phyloP scores from a whole-genome alignment of 2,329 filamentous ascomycete species.

The Talaromyces sp. region DNA sequence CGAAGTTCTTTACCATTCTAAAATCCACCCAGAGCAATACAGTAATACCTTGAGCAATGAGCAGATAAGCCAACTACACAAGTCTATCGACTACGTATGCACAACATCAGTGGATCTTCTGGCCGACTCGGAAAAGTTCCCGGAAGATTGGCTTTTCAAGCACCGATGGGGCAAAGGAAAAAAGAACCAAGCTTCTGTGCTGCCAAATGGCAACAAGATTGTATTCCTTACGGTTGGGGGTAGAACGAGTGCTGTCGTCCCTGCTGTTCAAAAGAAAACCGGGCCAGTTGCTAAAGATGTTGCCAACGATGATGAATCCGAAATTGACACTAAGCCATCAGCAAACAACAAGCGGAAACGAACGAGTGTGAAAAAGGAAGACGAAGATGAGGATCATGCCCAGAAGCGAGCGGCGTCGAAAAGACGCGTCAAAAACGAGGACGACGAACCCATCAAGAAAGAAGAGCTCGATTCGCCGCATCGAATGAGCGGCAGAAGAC shows the following conservation, averaged over 20 bases:
- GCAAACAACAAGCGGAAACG: conserved; percentile 29
- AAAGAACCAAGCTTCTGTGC: conserved; percentile 58
- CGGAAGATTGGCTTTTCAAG: conserved; percentile 80
- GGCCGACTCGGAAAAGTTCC: conserved; percentile 78
- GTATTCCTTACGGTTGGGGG: conserved; percentile 85
- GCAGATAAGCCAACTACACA: conserved; percentile 67
- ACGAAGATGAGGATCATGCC: conserved; percentile 19
- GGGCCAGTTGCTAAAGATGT: conserved; percentile 52
- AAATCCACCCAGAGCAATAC: conserved; percentile 88
- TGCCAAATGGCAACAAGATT: conserved; percentile 82
- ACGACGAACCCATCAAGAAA: conserved; percentile 14
- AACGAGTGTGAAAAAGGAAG: conserved; percentile 19
- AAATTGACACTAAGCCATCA: conserved; percentile 17
- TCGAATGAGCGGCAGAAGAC: conserved; percentile 17
- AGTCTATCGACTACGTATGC: conserved; percentile 72
- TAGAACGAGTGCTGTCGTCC: conserved; percentile 83
- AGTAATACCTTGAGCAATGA: conserved; percentile 70
- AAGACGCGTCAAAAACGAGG: conserved; percentile 19
- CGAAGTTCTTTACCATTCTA: conserved; percentile 85
- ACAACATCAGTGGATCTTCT: conserved; percentile 71
- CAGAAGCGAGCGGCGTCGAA: conserved; percentile 21
- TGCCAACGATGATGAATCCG: conserved; percentile 23
- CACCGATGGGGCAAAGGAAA: conserved; percentile 87
- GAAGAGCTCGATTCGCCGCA: background rate
- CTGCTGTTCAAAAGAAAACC: conserved; percentile 78